A percentile compares a stretch with the other conserved stretches of the same genome.
Evolutionary conservation across 768 basidiomycete species (phyloP).

Genomic region (Cystobasidium tubakii): DNA sequence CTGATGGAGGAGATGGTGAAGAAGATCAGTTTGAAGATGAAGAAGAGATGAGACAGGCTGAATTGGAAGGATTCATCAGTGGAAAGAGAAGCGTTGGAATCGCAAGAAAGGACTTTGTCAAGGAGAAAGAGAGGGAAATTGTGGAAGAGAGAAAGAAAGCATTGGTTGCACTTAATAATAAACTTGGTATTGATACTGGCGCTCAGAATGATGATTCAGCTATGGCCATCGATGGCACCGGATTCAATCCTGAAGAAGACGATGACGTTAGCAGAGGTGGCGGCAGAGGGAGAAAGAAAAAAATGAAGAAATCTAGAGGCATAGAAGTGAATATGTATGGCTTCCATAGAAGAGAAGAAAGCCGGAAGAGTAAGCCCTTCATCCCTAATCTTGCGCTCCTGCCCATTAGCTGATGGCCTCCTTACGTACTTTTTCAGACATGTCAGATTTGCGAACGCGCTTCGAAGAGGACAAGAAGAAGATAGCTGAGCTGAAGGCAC

Average conservation of each 20-base stretch:
- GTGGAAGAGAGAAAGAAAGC: background rate
- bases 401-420: background rate
- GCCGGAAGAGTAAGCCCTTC: slow-evolving; percentile 17
- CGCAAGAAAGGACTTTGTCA: slow-evolving; percentile 18
- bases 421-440: background rate
- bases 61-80: slow-evolving; percentile 24
- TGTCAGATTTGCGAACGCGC: background rate
- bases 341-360: slow-evolving; percentile 19
- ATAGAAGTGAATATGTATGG: slow-evolving; percentile 34
- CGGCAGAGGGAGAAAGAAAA: slow-evolving; percentile 32
- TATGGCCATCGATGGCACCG: background rate
- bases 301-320: slow-evolving; percentile 31
- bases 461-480: slow-evolving; percentile 34
- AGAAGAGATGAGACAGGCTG: slow-evolving; percentile 22
- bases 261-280: slow-evolving; percentile 12
- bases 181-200: slow-evolving; percentile 13
- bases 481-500: slow-evolving; percentile 30
- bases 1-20: slow-evolving; percentile 11
- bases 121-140: slow-evolving; percentile 15
- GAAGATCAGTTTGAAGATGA: slow-evolving; percentile 23
- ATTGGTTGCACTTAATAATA: background rate
- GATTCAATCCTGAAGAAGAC: background rate
- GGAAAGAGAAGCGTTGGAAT: slow-evolving; percentile 28
- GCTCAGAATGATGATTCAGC: background rate
- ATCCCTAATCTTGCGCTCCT: background rate